phyloP scores from a whole-genome alignment of 305 asterid genomes.

The Stenogyne calaminthoides region DNA sequence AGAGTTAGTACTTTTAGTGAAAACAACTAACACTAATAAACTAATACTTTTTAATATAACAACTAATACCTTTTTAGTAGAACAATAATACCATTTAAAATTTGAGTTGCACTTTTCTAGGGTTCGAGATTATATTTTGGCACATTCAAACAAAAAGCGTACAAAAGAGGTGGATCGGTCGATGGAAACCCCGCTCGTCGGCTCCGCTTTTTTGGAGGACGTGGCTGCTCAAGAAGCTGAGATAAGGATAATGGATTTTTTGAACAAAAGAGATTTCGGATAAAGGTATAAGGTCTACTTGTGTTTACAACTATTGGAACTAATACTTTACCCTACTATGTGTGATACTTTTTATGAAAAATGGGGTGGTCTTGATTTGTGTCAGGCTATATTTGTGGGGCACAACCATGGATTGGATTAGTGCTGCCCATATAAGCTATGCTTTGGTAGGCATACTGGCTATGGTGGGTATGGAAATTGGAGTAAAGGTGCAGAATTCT shows the following conservation, averaged over 20 bases:
- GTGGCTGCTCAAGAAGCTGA: constrained; percentile 89
- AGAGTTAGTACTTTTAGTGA: too few relatives aligned
- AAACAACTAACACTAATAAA: too few relatives aligned
- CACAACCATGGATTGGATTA: constrained; percentile 97
- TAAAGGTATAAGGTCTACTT: constrained; percentile 56
- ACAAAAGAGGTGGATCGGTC: constrained; percentile 48
- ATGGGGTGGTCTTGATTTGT: background rate
- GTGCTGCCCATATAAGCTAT: constrained; percentile 93
- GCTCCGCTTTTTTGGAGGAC: constrained; percentile 74
- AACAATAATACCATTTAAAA: too few relatives aligned
- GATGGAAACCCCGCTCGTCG: constrained; percentile 41
- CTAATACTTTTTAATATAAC: too few relatives aligned
- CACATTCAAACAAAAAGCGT: constrained; percentile 82
- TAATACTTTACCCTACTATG: background rate
- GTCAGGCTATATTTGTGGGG: constrained; percentile 89
- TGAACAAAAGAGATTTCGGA: constrained; percentile 62
- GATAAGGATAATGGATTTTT: constrained; percentile 86
- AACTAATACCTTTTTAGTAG: too few relatives aligned
- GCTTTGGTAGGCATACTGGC: constrained; percentile 93
- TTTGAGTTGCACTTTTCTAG: constrained; percentile 32
- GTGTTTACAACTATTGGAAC: background rate
- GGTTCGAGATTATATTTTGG: constrained; percentile 88
- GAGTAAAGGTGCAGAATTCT: constrained; percentile 72
- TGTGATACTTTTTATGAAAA: background rate
- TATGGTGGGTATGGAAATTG: constrained; percentile 94